These are phyloP conservation scores for Hericium coralloides DNA, from an alignment of 768 basidiomycete genomes.

Conservation along the genomic window DNA sequence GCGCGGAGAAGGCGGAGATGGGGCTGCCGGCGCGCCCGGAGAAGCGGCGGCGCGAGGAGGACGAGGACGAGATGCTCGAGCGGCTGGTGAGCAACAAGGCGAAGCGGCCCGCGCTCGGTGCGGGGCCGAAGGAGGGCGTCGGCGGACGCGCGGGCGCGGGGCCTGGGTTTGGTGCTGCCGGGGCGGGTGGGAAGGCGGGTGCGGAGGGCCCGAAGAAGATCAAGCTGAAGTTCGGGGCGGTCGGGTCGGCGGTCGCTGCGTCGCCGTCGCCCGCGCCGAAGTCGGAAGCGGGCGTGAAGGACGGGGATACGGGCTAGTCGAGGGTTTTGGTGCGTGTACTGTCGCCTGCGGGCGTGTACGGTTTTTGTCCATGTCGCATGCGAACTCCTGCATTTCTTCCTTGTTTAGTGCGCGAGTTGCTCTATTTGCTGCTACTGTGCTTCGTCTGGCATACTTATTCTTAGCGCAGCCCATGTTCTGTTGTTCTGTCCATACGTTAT, in stretches of 20 bases:
- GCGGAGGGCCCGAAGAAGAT: slow-evolving; percentile 47
- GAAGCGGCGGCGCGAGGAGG: slow-evolving; percentile 34
- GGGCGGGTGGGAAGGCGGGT: neutral
- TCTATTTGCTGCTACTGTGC: too few species aligned
- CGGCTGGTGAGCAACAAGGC: slow-evolving; percentile 42
- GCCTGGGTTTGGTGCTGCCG: neutral
- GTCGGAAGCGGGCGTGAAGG: slow-evolving; percentile 61
- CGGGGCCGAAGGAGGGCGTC: neutral
- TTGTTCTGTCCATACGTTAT: too few species aligned
- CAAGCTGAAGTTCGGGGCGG: slow-evolving; percentile 58
- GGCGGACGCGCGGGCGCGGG: slow-evolving; percentile 22
- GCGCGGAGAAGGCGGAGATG: neutral
- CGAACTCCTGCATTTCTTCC: too few species aligned
- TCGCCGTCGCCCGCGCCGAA: slow-evolving; percentile 31
- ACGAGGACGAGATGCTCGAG: slow-evolving; percentile 63
- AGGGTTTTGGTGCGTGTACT: too few species aligned
- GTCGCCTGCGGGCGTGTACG: too few species aligned
- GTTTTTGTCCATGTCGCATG: too few species aligned
- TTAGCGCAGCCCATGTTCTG: too few species aligned
- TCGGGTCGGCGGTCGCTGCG: slow-evolving; percentile 27
- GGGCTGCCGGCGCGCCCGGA: slow-evolving; percentile 42
- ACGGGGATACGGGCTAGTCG: slow-evolving; percentile 62
- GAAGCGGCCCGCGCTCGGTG: slow-evolving; percentile 16
- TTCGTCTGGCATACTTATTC: too few species aligned
- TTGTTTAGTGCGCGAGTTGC: too few species aligned